Base-by-base conservation (phyloP, 1,139 yeast genomes). In the Oligophagozyma castellii region DNA sequence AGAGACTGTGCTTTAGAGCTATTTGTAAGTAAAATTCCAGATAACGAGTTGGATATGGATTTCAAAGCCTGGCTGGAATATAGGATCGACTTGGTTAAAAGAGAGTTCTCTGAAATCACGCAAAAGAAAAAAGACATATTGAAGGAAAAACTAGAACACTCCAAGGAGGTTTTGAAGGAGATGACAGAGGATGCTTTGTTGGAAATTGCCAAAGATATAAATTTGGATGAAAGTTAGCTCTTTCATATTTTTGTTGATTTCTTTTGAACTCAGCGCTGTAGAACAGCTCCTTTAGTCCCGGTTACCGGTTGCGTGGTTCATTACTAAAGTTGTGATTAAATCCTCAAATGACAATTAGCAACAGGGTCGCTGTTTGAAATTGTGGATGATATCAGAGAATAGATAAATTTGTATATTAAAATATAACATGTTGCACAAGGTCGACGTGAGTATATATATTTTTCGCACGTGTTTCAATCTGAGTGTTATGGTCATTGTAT, bases 21-120 rank as follows among this genome's bases (percentile, higher is more conserved):
- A 30, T 77, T 77, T 43, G 69, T 76, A 2, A 64, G 73, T 1
- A 71, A 70, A 27, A 71, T 79, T 68, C 86, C 92, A 0, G 73
- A 66, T 20, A 67, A 66, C 12, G 86, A 78, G 43, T 61, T 77
- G 42, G 61, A 67, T 16, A 70, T 76, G 76, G 71, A 81, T 0
- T 67, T 83, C 12, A 63, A 63, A 29, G 70, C 77, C 36, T 83
- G 93, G 93, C 55, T 80, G 13, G 40, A 43, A 8, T 36, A 43
- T 6, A 57, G 58, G 22, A 57, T 67, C 26, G 55, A 59, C 5
- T 56, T 53, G 23, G 59, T 73, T 57, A 54, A 70, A 11, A 46
- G 53, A 5, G 58, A 58, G 15, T 67, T 68, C 38, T 56, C 55
- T 23, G 40, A 38, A 2, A 70, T 70, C 30, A 56, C 62, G 29